Evolutionary conservation across 345 rosid genomes (phyloP), one percentile per base, ranked within the genome.

Genomic region (Lepidium didymum): DNA sequence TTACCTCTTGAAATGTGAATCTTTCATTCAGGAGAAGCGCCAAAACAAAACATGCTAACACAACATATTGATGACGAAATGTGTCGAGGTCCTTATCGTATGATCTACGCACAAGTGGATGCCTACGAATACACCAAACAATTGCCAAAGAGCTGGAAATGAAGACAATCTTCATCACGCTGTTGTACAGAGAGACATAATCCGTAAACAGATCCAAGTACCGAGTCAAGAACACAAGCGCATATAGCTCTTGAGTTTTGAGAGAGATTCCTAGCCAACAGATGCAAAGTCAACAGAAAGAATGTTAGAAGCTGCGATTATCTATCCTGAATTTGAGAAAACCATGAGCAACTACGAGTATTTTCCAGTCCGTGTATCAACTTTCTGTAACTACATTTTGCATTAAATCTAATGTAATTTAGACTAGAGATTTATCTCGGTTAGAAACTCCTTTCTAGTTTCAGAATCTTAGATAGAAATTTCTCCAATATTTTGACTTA

Each of bases 221-320:
- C 34, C 98, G 87, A 60, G 90, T 45, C 84, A 93, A 13, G 77
- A 93, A 93, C 61, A 93, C 98, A 62, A 82, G 61, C 10, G 92
- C 98, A 27, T 80, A 93, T 6, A 93, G 89, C 85, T 93, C 98
- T 80, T 93, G 98, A 34, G 97, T 93, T 83, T 88, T 90, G 56
- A 88, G 80, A 59, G 98, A 93, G 66, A 93, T 69, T 62, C 98
- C 98, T 93, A n/a, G 10, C 34, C 25, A 61, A 68, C 57, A 68
- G 49, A 38, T 55, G 12, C 62, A 57, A 29, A 72, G 29, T 72
- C 67, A 63, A 51, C 63, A 61, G 0, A 43, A 18, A 36, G n/a
- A 33, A 41, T 50, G 16, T 23, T 21, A 59, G 42, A 0, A 44
- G 13, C 47, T 42, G 10, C 23, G 7, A 68, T 36, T 14, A 8